Percentiles rank a stretch among this genome's conserved stretches.
Evolutionary conservation across 202 grass and related monocot genomes (phyloP).

Genomic region (Eragrostis tef): DNA sequence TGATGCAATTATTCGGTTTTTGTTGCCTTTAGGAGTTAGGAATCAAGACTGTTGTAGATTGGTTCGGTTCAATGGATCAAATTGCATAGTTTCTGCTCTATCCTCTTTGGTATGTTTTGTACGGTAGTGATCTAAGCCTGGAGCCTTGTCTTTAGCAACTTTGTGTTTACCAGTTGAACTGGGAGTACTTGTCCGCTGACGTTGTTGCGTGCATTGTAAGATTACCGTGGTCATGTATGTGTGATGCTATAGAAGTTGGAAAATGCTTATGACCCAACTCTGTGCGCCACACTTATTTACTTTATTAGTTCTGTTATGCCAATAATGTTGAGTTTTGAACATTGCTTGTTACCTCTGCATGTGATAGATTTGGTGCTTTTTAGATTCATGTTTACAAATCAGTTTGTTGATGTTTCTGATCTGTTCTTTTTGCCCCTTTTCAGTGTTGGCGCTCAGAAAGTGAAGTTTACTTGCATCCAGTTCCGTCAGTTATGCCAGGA

Average conservation of each 20-base stretch:
- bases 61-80: not conserved
- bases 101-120: not conserved
- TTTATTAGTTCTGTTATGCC: not conserved
- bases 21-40: not conserved
- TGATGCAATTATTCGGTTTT: not conserved
- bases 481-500: conserved; percentile 58
- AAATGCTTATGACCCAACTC: not conserved
- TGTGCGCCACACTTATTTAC: not conserved
- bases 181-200: not conserved
- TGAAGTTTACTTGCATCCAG: conserved; percentile 66
- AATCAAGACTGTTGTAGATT: not conserved
- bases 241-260: not conserved
- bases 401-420: conserved; percentile 33
- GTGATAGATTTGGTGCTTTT: not conserved
- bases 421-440: conserved; percentile 15
- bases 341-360: not conserved
- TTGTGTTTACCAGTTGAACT: not conserved
- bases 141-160: not conserved
- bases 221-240: not conserved
- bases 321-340: not conserved
- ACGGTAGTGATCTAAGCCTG: not conserved
- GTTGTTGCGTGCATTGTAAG: not conserved
- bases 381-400: not conserved
- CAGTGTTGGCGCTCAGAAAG: conserved; percentile 80
- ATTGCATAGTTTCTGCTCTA: not conserved